Conservation (phyloP, 768 basidiomycete species). For the Hortiboletus flavorubellus region DNA sequence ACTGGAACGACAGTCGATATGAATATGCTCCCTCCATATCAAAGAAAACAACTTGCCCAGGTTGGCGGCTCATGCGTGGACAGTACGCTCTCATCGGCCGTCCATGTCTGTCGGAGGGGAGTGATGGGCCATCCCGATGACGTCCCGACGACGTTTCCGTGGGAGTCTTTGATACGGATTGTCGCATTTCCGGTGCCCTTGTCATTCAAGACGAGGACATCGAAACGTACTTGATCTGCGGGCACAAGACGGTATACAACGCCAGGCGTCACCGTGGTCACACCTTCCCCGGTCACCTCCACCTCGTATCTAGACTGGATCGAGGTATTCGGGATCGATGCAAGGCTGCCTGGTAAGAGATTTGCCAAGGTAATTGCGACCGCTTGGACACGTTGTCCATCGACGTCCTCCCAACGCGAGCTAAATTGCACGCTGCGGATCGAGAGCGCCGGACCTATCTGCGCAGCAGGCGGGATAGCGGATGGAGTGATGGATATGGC, state of each 20-base stretch:
- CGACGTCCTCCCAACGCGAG: constrained; percentile 42
- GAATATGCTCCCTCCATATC: background rate
- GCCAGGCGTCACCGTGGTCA: constrained; percentile 43
- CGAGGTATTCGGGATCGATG: constrained; percentile 27
- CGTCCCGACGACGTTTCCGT: constrained; percentile 34
- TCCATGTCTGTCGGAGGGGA: constrained; percentile 41
- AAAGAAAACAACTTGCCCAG: constrained; percentile 40
- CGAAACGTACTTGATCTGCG: constrained; percentile 47
- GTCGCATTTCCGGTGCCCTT: constrained; percentile 28
- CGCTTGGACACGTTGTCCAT: constrained; percentile 39
- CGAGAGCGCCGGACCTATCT: constrained; percentile 31
- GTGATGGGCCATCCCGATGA: constrained; percentile 38
- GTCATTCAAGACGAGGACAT: constrained; percentile 44
- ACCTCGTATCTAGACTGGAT: constrained; percentile 34
- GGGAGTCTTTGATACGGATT: constrained; percentile 31
- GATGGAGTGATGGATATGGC: constrained; percentile 41
- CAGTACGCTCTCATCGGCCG: constrained; percentile 34
- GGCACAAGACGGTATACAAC: constrained; percentile 44
- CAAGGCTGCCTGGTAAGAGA: constrained; percentile 37
- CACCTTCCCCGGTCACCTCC: constrained; percentile 35
- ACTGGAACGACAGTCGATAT: constrained; percentile 30
- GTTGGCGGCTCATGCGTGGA: constrained; percentile 49
- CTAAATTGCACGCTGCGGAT: constrained; percentile 44
- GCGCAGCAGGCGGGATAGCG: constrained; percentile 23
- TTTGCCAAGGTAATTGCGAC: constrained; percentile 54